Conservation (phyloP, 139 green algal genomes). For the Gonium pectorale region DNA sequence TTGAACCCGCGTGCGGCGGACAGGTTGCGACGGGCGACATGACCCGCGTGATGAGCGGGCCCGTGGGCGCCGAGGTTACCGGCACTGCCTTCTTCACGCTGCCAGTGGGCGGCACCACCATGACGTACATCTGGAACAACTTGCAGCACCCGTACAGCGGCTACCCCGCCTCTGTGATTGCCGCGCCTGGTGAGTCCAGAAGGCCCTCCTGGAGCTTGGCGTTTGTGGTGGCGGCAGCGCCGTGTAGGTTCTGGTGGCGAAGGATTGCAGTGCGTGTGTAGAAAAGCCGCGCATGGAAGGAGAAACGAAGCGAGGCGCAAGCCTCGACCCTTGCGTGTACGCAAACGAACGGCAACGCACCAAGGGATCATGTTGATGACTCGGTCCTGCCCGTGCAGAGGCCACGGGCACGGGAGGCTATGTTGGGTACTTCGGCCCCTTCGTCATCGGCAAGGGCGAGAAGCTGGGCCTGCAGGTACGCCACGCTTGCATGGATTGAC, state of each 20-base stretch:
- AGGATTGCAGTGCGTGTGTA: no score
- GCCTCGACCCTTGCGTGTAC: no score
- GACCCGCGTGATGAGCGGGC: slow-evolving; percentile 5
- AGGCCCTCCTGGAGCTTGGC: no score
- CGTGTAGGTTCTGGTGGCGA: no score
- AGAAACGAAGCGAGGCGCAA: no score
- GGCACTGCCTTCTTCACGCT: background rate
- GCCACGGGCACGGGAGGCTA: slow-evolving; percentile 13
- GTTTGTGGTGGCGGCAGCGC: no score
- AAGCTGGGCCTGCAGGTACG: slow-evolving; percentile 2
- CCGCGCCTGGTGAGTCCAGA: background rate
- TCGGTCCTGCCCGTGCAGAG: background rate
- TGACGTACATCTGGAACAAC: slow-evolving; percentile 6
- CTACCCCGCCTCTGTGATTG: background rate
- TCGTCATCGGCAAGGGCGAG: background rate
- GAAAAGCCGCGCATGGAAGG: no score
- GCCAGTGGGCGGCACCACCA: slow-evolving; percentile 18
- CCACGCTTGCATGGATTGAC: no score
- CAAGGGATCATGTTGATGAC: background rate
- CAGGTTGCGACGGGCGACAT: background rate
- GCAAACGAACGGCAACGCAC: no score
- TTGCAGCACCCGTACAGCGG: slow-evolving; percentile 20
- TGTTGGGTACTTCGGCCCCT: slow-evolving; percentile 32
- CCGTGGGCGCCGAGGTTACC: slow-evolving; percentile 15
- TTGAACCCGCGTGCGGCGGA: no score